A percentile compares a stretch with the other conserved stretches of the same genome.
Conservation (phyloP, 1,284 basidiomycete species). For the Sphagnurus paluster region DNA sequence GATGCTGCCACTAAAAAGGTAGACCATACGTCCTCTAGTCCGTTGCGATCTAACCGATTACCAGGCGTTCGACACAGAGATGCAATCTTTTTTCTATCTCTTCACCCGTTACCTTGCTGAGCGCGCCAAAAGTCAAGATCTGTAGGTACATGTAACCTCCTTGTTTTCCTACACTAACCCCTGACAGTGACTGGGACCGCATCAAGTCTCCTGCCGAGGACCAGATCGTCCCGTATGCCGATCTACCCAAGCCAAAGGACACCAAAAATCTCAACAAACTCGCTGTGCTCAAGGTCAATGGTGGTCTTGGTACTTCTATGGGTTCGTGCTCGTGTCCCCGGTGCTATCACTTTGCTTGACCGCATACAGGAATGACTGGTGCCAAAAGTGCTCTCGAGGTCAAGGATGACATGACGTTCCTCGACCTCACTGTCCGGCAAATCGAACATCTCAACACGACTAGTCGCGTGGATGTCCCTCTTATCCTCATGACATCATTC, state of each 20-base stretch:
- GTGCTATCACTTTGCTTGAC: slow-evolving; percentile 1
- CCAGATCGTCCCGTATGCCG: slow-evolving; percentile 88
- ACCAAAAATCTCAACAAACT: slow-evolving; percentile 86
- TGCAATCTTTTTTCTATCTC: slow-evolving; percentile 98
- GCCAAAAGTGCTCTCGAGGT: slow-evolving; percentile 92
- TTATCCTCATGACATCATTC: slow-evolving; percentile 99
- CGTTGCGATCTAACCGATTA: slow-evolving; percentile 20
- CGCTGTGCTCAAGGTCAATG: slow-evolving; percentile 99
- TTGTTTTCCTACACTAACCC: slow-evolving; percentile 15
- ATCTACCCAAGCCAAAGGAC: slow-evolving; percentile 65
- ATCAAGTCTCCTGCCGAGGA: slow-evolving; percentile 94
- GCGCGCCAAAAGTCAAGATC: slow-evolving; percentile 91
- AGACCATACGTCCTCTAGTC: slow-evolving; percentile 20
- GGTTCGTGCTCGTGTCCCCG: slow-evolving; percentile 44
- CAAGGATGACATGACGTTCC: slow-evolving; percentile 98
- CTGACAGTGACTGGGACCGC: slow-evolving; percentile 89
- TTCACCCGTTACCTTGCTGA: slow-evolving; percentile 98
- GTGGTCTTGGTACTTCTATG: slow-evolving; percentile 98
- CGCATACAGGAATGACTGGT: slow-evolving; percentile 78
- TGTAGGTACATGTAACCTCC: slow-evolving; percentile 59
- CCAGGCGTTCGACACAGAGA: slow-evolving; percentile 95
- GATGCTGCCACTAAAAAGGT: slow-evolving; percentile 86
- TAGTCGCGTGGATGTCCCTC: slow-evolving; percentile 82
- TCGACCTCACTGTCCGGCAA: slow-evolving; percentile 95
- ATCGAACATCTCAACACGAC: slow-evolving; percentile 89